Percentiles rank a stretch among this genome's conserved stretches.
These are phyloP conservation scores for Corylus americana DNA, from an alignment of 306 rosid genomes.

Conservation along the genomic window DNA sequence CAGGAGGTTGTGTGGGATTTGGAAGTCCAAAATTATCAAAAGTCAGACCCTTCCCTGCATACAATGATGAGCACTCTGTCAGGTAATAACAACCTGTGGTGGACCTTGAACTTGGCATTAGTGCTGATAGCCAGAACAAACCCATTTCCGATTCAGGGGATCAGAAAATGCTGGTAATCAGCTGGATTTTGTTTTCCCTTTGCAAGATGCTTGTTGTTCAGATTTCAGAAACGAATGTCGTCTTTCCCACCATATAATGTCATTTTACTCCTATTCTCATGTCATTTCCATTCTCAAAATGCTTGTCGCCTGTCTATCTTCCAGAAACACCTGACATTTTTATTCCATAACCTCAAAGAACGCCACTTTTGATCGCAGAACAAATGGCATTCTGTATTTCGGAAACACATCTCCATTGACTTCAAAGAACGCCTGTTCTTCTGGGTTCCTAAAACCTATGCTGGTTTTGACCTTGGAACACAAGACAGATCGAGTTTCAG, in stretches of 20 bases:
- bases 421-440: background rate
- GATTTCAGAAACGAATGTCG: background rate
- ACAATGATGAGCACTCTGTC: slow-evolving; percentile 63
- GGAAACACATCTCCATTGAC: background rate
- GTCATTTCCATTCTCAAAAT: background rate
- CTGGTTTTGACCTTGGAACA: background rate
- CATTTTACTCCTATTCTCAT: background rate
- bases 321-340: background rate
- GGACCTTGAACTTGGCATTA: background rate
- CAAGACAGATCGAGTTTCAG: background rate
- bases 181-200: too few relatives aligned
- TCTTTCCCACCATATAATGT: background rate
- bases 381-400: background rate
- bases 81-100: background rate
- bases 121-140: background rate
- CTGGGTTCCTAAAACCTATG: background rate
- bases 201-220: background rate
- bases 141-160: background rate
- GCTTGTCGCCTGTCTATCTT: background rate
- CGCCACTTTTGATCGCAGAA: background rate
- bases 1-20: slow-evolving; percentile 40
- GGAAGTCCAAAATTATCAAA: slow-evolving; percentile 69
- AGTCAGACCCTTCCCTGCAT: slow-evolving; percentile 55
- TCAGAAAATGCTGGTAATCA: background rate
- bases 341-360: background rate